Conservation (phyloP, 768 basidiomycete genomes). For the Calocera viscosa region DNA sequence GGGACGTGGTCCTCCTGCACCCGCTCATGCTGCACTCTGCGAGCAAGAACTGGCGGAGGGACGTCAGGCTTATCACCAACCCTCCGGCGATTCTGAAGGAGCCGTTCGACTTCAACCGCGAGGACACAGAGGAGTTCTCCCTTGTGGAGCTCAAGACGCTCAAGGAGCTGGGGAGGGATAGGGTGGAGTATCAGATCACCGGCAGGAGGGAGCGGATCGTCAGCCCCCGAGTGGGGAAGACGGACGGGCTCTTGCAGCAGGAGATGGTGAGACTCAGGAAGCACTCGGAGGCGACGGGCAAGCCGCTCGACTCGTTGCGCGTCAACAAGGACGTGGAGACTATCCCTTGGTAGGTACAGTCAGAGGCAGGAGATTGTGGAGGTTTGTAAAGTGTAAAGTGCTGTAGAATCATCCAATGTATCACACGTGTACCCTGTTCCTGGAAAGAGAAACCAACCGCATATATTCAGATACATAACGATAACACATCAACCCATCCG, state of each 20-base stretch:
- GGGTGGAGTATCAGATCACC: constrained; percentile 35
- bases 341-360: no score
- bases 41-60: constrained; percentile 44
- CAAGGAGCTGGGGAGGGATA: constrained; percentile 38
- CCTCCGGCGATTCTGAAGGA: constrained; percentile 44
- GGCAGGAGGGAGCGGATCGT: constrained; percentile 38
- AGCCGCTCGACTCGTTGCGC: no score
- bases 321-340: no score
- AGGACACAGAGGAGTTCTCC: constrained; percentile 31
- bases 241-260: constrained; percentile 18
- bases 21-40: constrained; percentile 56
- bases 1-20: constrained; percentile 54
- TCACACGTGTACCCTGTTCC: no score
- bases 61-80: constrained; percentile 52
- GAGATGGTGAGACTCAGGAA: no score
- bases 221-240: constrained; percentile 33
- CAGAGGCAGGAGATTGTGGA: no score
- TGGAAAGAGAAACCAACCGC: no score
- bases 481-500: no score
- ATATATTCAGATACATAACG: no score
- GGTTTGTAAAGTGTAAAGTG: no score
- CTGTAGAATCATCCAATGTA: no score
- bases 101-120: constrained; percentile 42
- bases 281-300: no score
- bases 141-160: constrained; percentile 50